These are phyloP conservation scores for Pseudocercospora eumusae DNA, from an alignment of 2,329 filamentous ascomycete genomes.

Conservation along the genomic window DNA sequence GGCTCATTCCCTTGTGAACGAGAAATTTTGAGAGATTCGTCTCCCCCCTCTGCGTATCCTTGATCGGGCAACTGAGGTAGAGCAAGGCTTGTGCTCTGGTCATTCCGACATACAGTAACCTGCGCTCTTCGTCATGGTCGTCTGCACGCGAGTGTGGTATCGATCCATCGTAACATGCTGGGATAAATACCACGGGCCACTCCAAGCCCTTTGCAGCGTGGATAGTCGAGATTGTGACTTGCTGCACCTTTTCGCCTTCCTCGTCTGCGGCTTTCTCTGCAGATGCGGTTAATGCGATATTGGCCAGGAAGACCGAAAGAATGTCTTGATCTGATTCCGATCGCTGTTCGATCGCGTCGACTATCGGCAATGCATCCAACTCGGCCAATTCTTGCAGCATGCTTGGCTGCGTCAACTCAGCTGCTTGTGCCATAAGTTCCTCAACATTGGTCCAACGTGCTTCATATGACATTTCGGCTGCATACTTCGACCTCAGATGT, in stretches of 20 bases:
- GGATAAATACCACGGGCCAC: conserved; percentile 94
- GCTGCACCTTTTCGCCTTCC: conserved; percentile 54
- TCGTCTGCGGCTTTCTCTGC: conserved; percentile 64
- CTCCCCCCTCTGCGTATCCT: conserved; percentile 62
- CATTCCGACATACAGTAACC: conserved; percentile 94
- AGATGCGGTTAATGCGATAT: conserved; percentile 82
- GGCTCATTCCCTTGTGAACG: conserved; percentile 54
- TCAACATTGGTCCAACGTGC: conserved; percentile 84
- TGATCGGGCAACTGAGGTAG: conserved; percentile 78
- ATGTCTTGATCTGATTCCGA: conserved; percentile 58
- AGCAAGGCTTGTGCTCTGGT: conserved; percentile 84
- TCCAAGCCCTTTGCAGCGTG: conserved; percentile 95
- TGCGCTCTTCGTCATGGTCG: conserved; percentile 81
- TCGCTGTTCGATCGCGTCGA: conserved; percentile 68
- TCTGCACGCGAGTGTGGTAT: conserved; percentile 88
- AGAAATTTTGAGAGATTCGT: conserved; percentile 74
- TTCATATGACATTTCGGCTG: conserved; percentile 66
- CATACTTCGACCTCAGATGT: conserved; percentile 71
- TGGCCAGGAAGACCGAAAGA: conserved; percentile 80
- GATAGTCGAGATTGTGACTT: conserved; percentile 91
- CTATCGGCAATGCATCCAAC: conserved; percentile 60
- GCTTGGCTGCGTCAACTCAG: conserved; percentile 60
- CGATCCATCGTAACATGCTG: conserved; percentile 83
- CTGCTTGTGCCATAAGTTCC: conserved; percentile 78
- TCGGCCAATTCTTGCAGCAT: conserved; percentile 35